A percentile compares a stretch with the other conserved stretches of the same genome.
Evolutionary conservation across 768 basidiomycete genomes (phyloP).

Genomic region (Sporobolomyces roseus): DNA sequence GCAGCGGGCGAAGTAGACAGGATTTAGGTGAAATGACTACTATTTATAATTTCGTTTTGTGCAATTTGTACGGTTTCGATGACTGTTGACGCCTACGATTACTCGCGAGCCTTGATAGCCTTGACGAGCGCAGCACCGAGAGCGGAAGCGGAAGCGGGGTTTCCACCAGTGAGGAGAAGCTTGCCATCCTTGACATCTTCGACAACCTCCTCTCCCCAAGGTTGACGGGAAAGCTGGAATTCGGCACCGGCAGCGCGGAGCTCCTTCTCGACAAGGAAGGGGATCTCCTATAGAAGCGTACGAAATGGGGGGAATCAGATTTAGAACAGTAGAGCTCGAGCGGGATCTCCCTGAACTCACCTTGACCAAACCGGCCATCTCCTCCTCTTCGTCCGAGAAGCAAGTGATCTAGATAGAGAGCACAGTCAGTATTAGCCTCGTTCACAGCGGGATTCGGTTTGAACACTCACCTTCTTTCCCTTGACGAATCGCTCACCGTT

Average conservation of each 20-base stretch:
- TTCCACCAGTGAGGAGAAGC: slow-evolving; percentile 68
- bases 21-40: too few species aligned
- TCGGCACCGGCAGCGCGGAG: slow-evolving; percentile 63
- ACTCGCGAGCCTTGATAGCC: slow-evolving; percentile 49
- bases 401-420: slow-evolving; percentile 62
- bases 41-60: too few species aligned
- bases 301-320: slow-evolving; percentile 45
- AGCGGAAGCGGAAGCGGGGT: slow-evolving; percentile 62
- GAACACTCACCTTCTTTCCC: slow-evolving; percentile 51
- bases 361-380: slow-evolving; percentile 48
- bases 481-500: slow-evolving; percentile 25
- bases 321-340: too few species aligned
- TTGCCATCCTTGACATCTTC: slow-evolving; percentile 53
- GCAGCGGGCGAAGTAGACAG: too few species aligned
- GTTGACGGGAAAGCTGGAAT: slow-evolving; percentile 59
- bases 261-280: slow-evolving; percentile 68
- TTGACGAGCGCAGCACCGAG: slow-evolving; percentile 61
- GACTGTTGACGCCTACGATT: too few species aligned
- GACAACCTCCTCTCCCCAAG: slow-evolving; percentile 62
- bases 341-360: too few species aligned
- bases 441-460: not conserved
- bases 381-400: slow-evolving; percentile 71
- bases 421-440: slow-evolving; percentile 48
- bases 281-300: slow-evolving; percentile 53
- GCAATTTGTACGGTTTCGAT: too few species aligned